Evolutionary conservation across 768 basidiomycete species (phyloP), one percentile per base, ranked within the genome.

Genomic region (Boletus vermiculosoides): DNA sequence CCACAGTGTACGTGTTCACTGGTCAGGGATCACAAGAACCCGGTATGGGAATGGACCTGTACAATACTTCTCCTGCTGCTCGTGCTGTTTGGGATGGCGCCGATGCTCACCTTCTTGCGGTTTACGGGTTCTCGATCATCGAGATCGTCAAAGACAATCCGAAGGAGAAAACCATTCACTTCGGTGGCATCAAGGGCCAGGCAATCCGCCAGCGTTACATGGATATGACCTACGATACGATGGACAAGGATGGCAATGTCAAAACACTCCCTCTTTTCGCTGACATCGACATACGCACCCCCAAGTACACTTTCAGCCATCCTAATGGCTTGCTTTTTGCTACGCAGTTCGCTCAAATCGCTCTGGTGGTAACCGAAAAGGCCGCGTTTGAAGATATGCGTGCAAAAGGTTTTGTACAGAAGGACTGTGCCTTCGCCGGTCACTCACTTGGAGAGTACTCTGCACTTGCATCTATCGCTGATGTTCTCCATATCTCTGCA

Each of bases 41-140:
- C 45, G 94, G 96, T 20, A 98, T 99, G 97, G 97, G 97, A 20
- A 98, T 99, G 94, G 95, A 98, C 63, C 83, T 99, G 2, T 99
- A 98, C 81, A 89, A 85, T 70, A 83, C 74, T 61, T 98, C 94
- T 5, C 89, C 94, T 44, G 94, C 95, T 20, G 97, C 97, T 54
- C 90, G 91, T 59, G 89, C 93, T 41, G 95, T 98, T 52, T 99
- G 97, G 97, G 96, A 98, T 56, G 87, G 87, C 48, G 96, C 96
- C 50, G 95, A 99, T 67, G 83, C 86, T 44, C 96, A 99, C 71
- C 79, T 99, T 50, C 87, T 90, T 46, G 88, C 92, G 28, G 93
- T 95, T 5, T 98, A 99, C 66, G 97, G 97, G 45, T 99, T 99
- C 80, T 98, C 96, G 5, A 98, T 99, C 71, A 79, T 98, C 66